Conservation (phyloP, 2,329 filamentous ascomycete genomes). For the Mollisia scopiformis region DNA sequence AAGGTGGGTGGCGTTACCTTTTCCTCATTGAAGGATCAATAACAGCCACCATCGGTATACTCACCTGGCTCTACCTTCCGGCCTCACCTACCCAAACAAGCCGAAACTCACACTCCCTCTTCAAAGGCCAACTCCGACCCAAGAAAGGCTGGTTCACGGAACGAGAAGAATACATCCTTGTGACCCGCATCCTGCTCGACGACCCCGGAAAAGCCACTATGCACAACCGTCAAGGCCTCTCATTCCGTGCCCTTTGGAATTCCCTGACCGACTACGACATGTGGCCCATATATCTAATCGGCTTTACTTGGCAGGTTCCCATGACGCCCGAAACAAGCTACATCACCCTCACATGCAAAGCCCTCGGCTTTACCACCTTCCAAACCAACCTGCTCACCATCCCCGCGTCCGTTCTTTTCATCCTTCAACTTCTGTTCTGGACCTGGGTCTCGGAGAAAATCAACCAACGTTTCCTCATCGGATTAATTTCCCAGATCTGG, state of each 20-base stretch:
- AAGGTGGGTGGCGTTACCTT: slow-evolving; percentile 58
- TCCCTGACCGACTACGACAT: slow-evolving; percentile 55
- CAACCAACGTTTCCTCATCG: slow-evolving; percentile 40
- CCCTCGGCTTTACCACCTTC: slow-evolving; percentile 40
- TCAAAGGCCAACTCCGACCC: slow-evolving; percentile 47
- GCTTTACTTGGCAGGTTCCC: slow-evolving; percentile 35
- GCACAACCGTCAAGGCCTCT: slow-evolving; percentile 54
- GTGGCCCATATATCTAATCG: slow-evolving; percentile 51
- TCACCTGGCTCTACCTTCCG: slow-evolving; percentile 53
- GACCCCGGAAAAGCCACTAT: slow-evolving; percentile 52
- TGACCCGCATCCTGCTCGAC: slow-evolving; percentile 60
- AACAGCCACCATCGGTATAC: slow-evolving; percentile 15
- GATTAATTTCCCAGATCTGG: slow-evolving; percentile 44
- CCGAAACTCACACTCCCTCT: too few species aligned
- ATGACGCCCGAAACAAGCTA: slow-evolving; percentile 24
- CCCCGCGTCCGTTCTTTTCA: slow-evolving; percentile 45
- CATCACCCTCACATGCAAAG: slow-evolving; percentile 29
- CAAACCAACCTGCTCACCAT: slow-evolving; percentile 49
- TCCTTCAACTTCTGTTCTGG: slow-evolving; percentile 44
- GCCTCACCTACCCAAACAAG: slow-evolving; percentile 65
- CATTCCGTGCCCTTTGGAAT: slow-evolving; percentile 47
- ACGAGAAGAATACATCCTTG: slow-evolving; percentile 61
- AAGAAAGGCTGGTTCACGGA: slow-evolving; percentile 59
- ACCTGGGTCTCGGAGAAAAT: slow-evolving; percentile 48
- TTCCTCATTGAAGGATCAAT: slow-evolving; percentile 47